Evolutionary conservation across 2,329 filamentous ascomycete genomes (phyloP), one percentile per base, ranked within the genome.

Genomic region (Xylariaceae sp.): DNA sequence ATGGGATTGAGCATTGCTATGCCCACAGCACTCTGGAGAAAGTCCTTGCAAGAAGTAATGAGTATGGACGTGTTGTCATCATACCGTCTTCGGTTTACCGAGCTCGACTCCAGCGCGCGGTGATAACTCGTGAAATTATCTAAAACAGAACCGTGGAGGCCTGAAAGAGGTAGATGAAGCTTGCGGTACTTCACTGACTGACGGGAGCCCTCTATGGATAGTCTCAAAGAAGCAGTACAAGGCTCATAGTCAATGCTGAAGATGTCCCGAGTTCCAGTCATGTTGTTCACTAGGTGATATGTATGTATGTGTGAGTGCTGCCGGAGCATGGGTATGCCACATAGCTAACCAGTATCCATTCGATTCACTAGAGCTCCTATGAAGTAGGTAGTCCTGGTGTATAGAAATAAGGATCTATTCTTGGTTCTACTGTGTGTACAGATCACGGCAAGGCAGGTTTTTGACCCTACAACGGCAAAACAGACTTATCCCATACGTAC

Each of bases 1-100:
- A 57, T 7, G 20, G 60, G 32, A 23, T 29, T 50, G 18, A 62
- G 19, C 9, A 49, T 53, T 20, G 48, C 50, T 7, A 50, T 52
- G 18, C 50, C 37, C n/a, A 57, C 21, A 21, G 50, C 48, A n/a
- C 54, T 45, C n/a, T 44, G 44, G 20, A 60, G 18, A 7, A 56
- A 52, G 20, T 44, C 23, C 19, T 43, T 50, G 23, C 44, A 14
- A 37, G 46, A 37, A 41, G 37, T 51, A 23, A 48, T 19, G 10
- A 32, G 16, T 12, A 42, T 23, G 19, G 16, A 16, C 47, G 42
- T 49, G 7, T 43, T 42, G 7, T 37, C 3, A 16, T 12, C 14
- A 16, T 7, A 37, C 3, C 7, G 32, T 16, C 32, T 37, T 16
- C 32, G 14, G 32, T 37, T n/a, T 10, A 12, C 12, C 32, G 14